These are phyloP conservation scores for Mycena maculata DNA, from an alignment of 768 basidiomycete species.

Conservation along the genomic window DNA sequence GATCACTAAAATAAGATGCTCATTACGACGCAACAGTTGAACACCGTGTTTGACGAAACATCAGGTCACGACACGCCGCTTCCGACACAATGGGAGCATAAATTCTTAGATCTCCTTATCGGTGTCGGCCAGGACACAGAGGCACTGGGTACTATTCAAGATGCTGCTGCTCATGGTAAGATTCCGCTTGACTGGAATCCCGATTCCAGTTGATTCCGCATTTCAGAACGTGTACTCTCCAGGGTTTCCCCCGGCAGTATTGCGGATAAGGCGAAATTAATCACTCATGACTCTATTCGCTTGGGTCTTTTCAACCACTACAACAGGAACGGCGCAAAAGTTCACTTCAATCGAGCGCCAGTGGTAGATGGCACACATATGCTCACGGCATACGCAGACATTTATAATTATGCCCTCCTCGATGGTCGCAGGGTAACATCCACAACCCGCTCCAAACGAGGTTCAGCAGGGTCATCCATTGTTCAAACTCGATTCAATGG, in stretches of 20 bases:
- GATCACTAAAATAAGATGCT: not conserved
- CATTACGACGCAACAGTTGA: too few relatives aligned
- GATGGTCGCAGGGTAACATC: not conserved
- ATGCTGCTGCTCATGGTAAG: not conserved
- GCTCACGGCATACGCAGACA: not conserved
- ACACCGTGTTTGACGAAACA: not conserved
- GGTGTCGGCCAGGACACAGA: not conserved
- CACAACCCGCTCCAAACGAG: not conserved
- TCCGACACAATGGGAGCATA: too few relatives aligned
- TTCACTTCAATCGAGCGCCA: too few relatives aligned
- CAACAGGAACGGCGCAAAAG: too few relatives aligned
- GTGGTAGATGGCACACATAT: not conserved
- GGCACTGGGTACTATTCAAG: slow-evolving; percentile 30
- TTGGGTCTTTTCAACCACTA: too few relatives aligned
- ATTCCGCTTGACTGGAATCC: too few relatives aligned
- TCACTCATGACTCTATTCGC: too few relatives aligned
- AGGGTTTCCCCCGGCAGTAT: too few relatives aligned
- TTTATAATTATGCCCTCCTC: not conserved
- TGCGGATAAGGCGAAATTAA: too few relatives aligned
- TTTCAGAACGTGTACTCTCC: too few relatives aligned
- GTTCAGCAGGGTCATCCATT: not conserved
- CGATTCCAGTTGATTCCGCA: too few relatives aligned
- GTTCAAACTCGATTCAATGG: not conserved
- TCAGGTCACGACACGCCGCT: not conserved
- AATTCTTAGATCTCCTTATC: slow-evolving; percentile 10